These are phyloP conservation scores for Wickerhamomyces chaumierensis DNA, from an alignment of 805 yeast species.

Conservation along the genomic window DNA sequence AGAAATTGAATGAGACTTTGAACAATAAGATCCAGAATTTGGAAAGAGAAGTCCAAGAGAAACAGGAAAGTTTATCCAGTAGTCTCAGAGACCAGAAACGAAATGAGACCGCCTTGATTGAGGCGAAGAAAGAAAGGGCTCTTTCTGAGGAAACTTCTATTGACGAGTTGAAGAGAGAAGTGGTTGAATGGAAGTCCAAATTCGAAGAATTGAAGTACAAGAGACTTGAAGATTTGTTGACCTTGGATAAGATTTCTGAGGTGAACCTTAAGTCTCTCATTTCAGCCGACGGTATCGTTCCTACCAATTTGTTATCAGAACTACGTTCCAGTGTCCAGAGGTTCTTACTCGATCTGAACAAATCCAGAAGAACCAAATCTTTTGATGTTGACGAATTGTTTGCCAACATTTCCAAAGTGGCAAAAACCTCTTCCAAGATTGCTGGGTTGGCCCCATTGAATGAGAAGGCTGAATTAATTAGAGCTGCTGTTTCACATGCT, in stretches of 20 bases:
- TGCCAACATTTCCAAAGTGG: constrained; percentile 38
- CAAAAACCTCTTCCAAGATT: constrained; percentile 25
- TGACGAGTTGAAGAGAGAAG: constrained; percentile 24
- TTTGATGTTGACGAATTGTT: constrained; percentile 28
- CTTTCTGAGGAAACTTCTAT: constrained; percentile 19
- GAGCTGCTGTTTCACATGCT: constrained; percentile 61
- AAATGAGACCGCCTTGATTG: constrained; percentile 1
- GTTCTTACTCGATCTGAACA: constrained; percentile 25
- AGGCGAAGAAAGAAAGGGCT: not conserved
- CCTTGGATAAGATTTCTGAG: constrained; percentile 13
- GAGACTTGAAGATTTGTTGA: constrained; percentile 18
- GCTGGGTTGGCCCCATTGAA: constrained; percentile 20
- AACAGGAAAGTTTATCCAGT: constrained; percentile 5
- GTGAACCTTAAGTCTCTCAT: constrained; percentile 22
- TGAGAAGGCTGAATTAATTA: constrained; percentile 36
- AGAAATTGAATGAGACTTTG: constrained; percentile 12
- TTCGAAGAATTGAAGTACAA: constrained; percentile 35
- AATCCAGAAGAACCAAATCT: constrained; percentile 10
- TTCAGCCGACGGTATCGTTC: constrained; percentile 32
- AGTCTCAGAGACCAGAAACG: not conserved
- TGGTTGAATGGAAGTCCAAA: constrained; percentile 38
- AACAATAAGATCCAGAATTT: constrained; percentile 10
- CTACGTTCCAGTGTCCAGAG: constrained; percentile 40
- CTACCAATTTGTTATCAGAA: constrained; percentile 30
- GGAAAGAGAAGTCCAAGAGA: constrained; percentile 9